Conservation (phyloP, 2,329 filamentous ascomycete genomes). For the Camptophora hylomeconis region DNA sequence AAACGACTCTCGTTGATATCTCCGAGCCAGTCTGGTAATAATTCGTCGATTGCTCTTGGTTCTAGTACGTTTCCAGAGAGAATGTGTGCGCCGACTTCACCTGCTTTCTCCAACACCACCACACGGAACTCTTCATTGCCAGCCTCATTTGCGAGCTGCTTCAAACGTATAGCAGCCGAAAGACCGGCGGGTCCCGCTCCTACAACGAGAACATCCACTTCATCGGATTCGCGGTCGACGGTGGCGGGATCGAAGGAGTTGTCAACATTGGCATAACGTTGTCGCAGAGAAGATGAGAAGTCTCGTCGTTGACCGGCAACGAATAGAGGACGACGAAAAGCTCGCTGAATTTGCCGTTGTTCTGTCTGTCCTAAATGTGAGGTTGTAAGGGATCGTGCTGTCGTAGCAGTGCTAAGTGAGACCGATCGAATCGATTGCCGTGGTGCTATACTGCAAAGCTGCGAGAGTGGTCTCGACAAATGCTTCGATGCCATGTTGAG, state of each 20-base stretch:
- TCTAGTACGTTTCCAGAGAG: conserved; percentile 92
- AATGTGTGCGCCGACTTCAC: conserved; percentile 88
- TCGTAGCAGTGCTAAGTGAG: too few relatives aligned
- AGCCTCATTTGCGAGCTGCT: conserved; percentile 86
- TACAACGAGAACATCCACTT: conserved; percentile 94
- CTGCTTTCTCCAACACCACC: conserved; percentile 83
- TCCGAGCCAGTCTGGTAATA: conserved; percentile 85
- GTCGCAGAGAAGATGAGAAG: conserved; percentile 32
- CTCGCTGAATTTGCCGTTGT: too few relatives aligned
- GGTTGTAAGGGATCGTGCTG: too few relatives aligned
- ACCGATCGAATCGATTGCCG: too few relatives aligned
- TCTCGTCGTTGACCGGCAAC: conserved; percentile 24
- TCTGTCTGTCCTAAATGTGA: too few relatives aligned
- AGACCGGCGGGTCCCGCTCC: conserved; percentile 87
- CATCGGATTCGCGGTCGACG: conserved; percentile 76
- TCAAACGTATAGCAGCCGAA: conserved; percentile 82
- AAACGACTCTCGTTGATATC: conserved; percentile 82
- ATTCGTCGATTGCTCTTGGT: conserved; percentile 73
- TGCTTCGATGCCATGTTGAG: too few relatives aligned
- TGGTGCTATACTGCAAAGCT: too few relatives aligned
- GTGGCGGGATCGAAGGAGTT: conserved; percentile 51
- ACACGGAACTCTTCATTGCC: conserved; percentile 95
- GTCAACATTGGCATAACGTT: conserved; percentile 27
- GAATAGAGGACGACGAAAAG: conserved; percentile 30
- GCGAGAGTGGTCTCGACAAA: too few relatives aligned